Evolutionary conservation across 768 basidiomycete species (phyloP).

Genomic region (Tubosaeta brunneosetosa): DNA sequence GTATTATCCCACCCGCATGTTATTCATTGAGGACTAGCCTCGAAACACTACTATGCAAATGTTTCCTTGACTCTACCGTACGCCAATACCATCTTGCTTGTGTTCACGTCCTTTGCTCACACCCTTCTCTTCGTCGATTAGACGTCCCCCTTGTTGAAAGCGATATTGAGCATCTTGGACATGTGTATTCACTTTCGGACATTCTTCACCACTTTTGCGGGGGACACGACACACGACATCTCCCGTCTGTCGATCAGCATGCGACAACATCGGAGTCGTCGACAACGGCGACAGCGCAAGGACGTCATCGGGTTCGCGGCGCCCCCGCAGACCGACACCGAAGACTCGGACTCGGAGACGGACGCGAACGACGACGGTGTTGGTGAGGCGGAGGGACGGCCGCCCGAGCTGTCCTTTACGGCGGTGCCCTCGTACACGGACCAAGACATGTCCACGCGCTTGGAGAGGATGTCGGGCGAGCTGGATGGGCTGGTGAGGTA

Average conservation of each 20-base stretch:
- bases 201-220: slow-evolving; percentile 55
- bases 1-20: not conserved
- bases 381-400: slow-evolving; percentile 16
- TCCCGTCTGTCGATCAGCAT: slow-evolving; percentile 47
- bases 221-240: slow-evolving; percentile 57
- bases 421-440: slow-evolving; percentile 38
- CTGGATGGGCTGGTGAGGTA: slow-evolving; percentile 69
- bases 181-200: slow-evolving; percentile 68
- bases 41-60: slow-evolving; percentile 54
- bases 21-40: slow-evolving; percentile 38
- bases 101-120: not conserved
- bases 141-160: slow-evolving; percentile 61
- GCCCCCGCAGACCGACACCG: slow-evolving; percentile 23
- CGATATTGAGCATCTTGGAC: slow-evolving; percentile 67
- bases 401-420: slow-evolving; percentile 38
- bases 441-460: slow-evolving; percentile 43
- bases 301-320: slow-evolving; percentile 62
- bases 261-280: slow-evolving; percentile 59
- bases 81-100: slow-evolving; percentile 8
- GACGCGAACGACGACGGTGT: slow-evolving; percentile 20
- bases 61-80: slow-evolving; percentile 62
- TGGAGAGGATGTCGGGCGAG: slow-evolving; percentile 65
- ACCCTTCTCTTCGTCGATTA: slow-evolving; percentile 21
- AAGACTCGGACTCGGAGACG: slow-evolving; percentile 36
- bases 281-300: slow-evolving; percentile 47